Conservation (phyloP, 2,329 filamentous ascomycete genomes). For the Trichoderma sp. region DNA sequence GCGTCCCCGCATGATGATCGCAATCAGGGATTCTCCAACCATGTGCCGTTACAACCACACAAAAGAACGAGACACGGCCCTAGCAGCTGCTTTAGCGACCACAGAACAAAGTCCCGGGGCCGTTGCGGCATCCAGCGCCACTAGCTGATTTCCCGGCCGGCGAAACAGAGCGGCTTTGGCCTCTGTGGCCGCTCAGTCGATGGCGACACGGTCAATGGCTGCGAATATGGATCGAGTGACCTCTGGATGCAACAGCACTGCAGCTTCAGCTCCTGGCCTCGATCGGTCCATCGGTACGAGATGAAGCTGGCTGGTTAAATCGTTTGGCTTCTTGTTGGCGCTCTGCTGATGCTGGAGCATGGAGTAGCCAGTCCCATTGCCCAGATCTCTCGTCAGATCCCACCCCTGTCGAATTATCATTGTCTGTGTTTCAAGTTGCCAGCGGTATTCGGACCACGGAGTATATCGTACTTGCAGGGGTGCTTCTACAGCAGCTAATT, state of each 20-base stretch:
- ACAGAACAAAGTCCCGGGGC: neutral
- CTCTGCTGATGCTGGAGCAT: neutral
- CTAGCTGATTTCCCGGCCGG: neutral
- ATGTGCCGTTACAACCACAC: neutral
- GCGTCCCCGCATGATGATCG: conserved; percentile 19
- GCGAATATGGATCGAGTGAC: neutral
- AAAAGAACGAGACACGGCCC: neutral
- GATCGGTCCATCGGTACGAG: neutral
- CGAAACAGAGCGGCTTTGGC: neutral
- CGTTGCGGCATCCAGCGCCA: neutral
- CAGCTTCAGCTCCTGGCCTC: conserved; percentile 19
- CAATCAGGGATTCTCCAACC: conserved; percentile 17
- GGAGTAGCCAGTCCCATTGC: neutral
- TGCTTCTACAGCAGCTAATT: neutral
- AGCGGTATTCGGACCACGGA: neutral
- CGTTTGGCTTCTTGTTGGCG: neutral
- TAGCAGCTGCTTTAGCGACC: neutral
- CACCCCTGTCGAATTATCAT: neutral
- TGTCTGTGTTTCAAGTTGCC: neutral
- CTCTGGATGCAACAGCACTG: conserved; percentile 6
- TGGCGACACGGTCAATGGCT: neutral
- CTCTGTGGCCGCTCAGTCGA: neutral
- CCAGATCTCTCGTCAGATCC: conserved; percentile 15
- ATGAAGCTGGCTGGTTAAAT: neutral
- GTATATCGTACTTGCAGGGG: neutral